phyloP scores from a whole-genome alignment of 1,284 basidiomycete species.

The Ceratobasidium sp. region DNA sequence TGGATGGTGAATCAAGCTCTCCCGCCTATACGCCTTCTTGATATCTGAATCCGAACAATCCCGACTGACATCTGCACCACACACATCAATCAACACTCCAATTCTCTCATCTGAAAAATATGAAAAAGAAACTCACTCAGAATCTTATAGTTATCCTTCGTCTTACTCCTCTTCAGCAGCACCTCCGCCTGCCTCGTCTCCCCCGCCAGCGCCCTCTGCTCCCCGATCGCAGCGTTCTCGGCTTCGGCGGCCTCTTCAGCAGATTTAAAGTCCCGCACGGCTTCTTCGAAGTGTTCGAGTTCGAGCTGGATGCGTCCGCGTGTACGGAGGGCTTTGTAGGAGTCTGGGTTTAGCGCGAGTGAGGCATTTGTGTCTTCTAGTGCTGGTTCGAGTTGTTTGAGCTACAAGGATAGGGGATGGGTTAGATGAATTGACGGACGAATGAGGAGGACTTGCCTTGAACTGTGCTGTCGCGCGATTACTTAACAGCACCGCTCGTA shows the following conservation, averaged over 20 bases:
- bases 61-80: constrained; percentile 60
- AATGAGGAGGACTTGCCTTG: constrained; percentile 64
- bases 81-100: constrained; percentile 57
- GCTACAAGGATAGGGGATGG: constrained; percentile 59
- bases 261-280: constrained; percentile 81
- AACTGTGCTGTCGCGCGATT: constrained; percentile 87
- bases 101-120: too few species aligned
- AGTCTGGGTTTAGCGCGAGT: constrained; percentile 71
- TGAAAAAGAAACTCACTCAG: too few species aligned
- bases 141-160: constrained; percentile 81
- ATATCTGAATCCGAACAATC: constrained; percentile 77
- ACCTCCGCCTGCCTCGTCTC: constrained; percentile 84
- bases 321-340: constrained; percentile 88
- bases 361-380: constrained; percentile 78
- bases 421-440: neutral
- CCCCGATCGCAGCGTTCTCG: constrained; percentile 70
- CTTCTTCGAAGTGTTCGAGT: constrained; percentile 78
- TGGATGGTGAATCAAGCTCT: constrained; percentile 85
- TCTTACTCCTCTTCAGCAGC: constrained; percentile 83
- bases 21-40: constrained; percentile 82
- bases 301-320: constrained; percentile 83
- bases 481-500: constrained; percentile 82
- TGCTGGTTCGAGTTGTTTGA: constrained; percentile 74
- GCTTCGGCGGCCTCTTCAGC: constrained; percentile 76
- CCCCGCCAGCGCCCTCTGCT: constrained; percentile 70